Percentiles rank a stretch among this genome's conserved stretches.
Conservation (phyloP, 331 rosid genomes). For the Dryas integrifolia region DNA sequence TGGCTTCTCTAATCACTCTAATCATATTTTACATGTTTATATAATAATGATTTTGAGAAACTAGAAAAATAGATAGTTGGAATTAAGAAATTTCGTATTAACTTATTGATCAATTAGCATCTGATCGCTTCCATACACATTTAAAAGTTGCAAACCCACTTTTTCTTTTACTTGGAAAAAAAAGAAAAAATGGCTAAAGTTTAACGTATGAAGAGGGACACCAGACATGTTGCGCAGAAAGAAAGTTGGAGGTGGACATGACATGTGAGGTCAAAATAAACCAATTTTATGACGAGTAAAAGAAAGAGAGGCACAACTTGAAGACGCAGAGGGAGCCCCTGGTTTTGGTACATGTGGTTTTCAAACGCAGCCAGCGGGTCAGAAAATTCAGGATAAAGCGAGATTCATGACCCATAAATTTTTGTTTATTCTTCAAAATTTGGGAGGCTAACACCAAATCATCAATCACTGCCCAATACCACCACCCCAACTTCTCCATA, state of each 20-base stretch:
- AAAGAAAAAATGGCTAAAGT: too few species aligned
- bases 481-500: not conserved
- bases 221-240: not conserved
- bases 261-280: not conserved
- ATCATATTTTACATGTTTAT: too few species aligned
- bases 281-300: slow-evolving; percentile 1
- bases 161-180: too few species aligned
- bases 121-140: too few species aligned
- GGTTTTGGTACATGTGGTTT: slow-evolving; percentile 32
- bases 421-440: slow-evolving; percentile 16
- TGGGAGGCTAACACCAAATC: slow-evolving; percentile 31
- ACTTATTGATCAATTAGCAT: too few species aligned
- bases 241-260: not conserved
- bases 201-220: not conserved
- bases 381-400: slow-evolving; percentile 46
- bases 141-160: too few species aligned
- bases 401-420: slow-evolving; percentile 49
- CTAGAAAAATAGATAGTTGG: too few species aligned
- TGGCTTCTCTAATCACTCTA: too few species aligned
- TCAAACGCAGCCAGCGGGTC: slow-evolving; percentile 29
- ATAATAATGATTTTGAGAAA: too few species aligned
- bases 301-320: slow-evolving; percentile 31
- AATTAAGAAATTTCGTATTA: too few species aligned
- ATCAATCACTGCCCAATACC: slow-evolving; percentile 16
- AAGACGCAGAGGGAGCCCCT: slow-evolving; percentile 7